These are phyloP conservation scores for Claviceps purpurea DNA, from an alignment of 2,329 filamentous ascomycete species.

Conservation along the genomic window DNA sequence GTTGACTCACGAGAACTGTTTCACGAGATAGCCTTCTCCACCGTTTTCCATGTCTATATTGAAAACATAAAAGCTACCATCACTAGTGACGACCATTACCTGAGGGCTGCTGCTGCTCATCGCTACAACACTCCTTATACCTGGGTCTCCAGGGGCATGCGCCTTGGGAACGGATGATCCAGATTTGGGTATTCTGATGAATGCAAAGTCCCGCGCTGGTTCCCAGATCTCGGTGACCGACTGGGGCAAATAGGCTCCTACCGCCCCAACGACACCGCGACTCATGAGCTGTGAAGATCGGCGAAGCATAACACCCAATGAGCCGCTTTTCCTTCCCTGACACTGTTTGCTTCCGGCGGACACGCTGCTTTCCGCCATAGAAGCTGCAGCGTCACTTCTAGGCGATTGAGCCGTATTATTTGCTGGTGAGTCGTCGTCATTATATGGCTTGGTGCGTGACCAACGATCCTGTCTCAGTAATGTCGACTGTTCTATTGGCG, in stretches of 20 bases:
- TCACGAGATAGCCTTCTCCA: slow-evolving; percentile 80
- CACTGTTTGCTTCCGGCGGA: slow-evolving; percentile 14
- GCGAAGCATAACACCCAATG: slow-evolving; percentile 81
- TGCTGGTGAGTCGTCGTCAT: slow-evolving; percentile 26
- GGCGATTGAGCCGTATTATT: slow-evolving; percentile 40
- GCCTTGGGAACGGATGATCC: slow-evolving; percentile 9
- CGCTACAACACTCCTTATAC: slow-evolving; percentile 77
- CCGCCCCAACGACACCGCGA: slow-evolving; percentile 73
- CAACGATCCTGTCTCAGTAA: slow-evolving; percentile 37
- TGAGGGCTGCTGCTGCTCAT: slow-evolving; percentile 92
- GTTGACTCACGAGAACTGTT: slow-evolving; percentile 72
- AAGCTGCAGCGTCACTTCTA: slow-evolving; percentile 33
- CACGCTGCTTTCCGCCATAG: slow-evolving; percentile 14
- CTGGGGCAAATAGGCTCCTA: slow-evolving; percentile 83
- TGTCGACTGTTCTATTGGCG: slow-evolving; percentile 24
- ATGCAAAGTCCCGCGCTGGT: slow-evolving; percentile 86
- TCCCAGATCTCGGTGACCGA: slow-evolving; percentile 98
- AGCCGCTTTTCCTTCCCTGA: slow-evolving; percentile 49
- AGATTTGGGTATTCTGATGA: slow-evolving; percentile 75
- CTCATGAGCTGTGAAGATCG: slow-evolving; percentile 90
- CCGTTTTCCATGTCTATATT: slow-evolving; percentile 90
- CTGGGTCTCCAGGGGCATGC: slow-evolving; percentile 17
- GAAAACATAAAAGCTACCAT: slow-evolving; percentile 90
- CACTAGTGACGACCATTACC: slow-evolving; percentile 95
- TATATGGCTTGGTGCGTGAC: slow-evolving; percentile 38